A percentile compares a stretch with the other conserved stretches of the same genome.
These are phyloP conservation scores for Aspergillus fumigatiaffinis DNA, from an alignment of 2,329 filamentous ascomycete species.

Conservation along the genomic window DNA sequence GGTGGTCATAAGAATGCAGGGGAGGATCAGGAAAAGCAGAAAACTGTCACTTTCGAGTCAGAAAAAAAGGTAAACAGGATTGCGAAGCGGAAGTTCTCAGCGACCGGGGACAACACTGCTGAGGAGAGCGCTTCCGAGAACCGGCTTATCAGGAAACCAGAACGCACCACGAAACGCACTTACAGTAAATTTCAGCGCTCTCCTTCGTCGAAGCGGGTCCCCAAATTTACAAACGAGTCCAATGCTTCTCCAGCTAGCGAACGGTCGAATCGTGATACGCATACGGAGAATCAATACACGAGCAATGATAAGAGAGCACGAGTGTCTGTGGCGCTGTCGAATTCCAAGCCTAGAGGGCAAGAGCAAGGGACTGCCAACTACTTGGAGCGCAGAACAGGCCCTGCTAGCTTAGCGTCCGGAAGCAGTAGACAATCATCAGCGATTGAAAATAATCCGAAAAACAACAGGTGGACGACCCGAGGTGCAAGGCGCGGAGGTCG, in stretches of 20 bases:
- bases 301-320: conserved; percentile 14
- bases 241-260: background rate
- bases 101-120: background rate
- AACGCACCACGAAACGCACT: conserved; percentile 13
- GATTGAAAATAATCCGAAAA: conserved; percentile 7
- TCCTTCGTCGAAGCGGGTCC: background rate
- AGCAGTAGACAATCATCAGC: conserved; percentile 18
- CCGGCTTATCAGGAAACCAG: background rate
- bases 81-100: conserved; percentile 6
- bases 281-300: background rate
- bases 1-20: background rate
- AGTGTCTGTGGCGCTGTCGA: conserved; percentile 1
- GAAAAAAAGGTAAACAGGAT: background rate
- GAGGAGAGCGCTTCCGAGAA: background rate
- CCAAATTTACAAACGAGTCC: background rate
- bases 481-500: conserved; percentile 16
- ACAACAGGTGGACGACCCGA: conserved; percentile 8
- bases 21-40: conserved; percentile 13
- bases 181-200: conserved; percentile 15
- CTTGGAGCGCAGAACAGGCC: conserved; percentile 25
- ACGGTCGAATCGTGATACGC: background rate
- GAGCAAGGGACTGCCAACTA: conserved; percentile 16
- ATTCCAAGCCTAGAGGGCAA: conserved; percentile 10
- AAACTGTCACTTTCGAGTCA: conserved; percentile 23
- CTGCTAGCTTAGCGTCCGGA: conserved; percentile 27